Evolutionary conservation across 169 alveolate species (phyloP).

Genomic region (Plasmodium falciparum): DNA sequence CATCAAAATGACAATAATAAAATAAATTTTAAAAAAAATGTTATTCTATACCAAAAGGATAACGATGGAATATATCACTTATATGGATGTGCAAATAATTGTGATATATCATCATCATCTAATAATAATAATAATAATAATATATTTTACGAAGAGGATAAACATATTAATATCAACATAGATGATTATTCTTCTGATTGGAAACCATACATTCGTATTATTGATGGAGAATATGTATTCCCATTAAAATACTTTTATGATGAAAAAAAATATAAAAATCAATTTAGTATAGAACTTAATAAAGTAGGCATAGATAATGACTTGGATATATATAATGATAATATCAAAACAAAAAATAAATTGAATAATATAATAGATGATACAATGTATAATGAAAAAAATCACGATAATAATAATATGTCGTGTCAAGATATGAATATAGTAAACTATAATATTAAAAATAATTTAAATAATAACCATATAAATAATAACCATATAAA

Average conservation of each 20-base stretch:
- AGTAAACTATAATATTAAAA: background rate
- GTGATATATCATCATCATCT: background rate
- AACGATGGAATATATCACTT: background rate
- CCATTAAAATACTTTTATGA: conserved; percentile 8
- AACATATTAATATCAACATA: background rate
- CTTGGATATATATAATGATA: conserved; percentile 24
- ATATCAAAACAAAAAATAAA: background rate
- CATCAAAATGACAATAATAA: background rate
- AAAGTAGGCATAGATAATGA: conserved; percentile 15
- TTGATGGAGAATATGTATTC: conserved; percentile 19
- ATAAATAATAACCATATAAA: background rate
- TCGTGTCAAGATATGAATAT: background rate
- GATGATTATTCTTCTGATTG: background rate
- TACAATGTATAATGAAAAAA: background rate
- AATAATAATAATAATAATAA: background rate
- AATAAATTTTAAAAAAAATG: background rate
- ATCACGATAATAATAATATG: background rate
- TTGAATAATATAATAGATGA: background rate
- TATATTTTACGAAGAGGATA: background rate
- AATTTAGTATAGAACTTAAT: conserved; percentile 1
- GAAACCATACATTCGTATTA: conserved; percentile 59
- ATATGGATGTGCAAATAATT: background rate
- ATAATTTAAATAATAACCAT: background rate
- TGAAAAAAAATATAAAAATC: background rate
- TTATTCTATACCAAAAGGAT: background rate